These are phyloP conservation scores for Cucurbita maxima DNA, from an alignment of 306 rosid species.

Conservation along the genomic window DNA sequence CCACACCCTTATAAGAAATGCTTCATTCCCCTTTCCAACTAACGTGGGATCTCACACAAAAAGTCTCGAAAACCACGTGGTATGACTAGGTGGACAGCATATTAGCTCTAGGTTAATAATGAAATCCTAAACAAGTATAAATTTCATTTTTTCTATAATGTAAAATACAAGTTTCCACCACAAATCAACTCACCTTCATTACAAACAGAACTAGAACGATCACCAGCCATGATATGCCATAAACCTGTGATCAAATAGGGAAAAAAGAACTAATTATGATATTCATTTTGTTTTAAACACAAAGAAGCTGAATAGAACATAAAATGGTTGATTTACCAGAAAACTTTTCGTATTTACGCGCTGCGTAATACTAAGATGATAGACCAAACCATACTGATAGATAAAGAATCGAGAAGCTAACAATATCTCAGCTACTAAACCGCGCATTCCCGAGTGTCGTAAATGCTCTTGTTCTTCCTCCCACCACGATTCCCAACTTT, in stretches of 20 bases:
- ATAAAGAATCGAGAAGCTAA: constrained; percentile 76
- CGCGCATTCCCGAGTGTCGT: constrained; percentile 71
- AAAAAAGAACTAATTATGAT: neutral
- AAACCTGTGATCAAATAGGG: constrained; percentile 41
- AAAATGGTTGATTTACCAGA: constrained; percentile 32
- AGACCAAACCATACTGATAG: constrained; percentile 93
- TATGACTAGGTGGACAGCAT: neutral
- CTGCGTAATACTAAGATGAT: constrained; percentile 56
- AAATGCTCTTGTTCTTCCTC: constrained; percentile 98
- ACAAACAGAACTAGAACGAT: constrained; percentile 66
- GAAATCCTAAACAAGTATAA: neutral
- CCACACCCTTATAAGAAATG: no score
- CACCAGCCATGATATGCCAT: constrained; percentile 95
- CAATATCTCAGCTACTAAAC: constrained; percentile 62
- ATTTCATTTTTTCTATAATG: neutral
- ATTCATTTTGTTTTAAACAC: neutral
- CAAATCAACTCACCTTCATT: constrained; percentile 58
- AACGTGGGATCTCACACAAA: no score
- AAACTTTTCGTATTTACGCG: constrained; percentile 34
- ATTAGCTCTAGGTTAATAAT: neutral
- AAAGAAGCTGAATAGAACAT: neutral
- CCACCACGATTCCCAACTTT: constrained; percentile 99
- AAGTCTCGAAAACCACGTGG: neutral
- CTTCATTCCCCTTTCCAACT: no score
- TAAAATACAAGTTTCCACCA: neutral